These are phyloP conservation scores for Phytophthora chlamydospora DNA, from an alignment of 352 stramenopile genomes.

Conservation along the genomic window DNA sequence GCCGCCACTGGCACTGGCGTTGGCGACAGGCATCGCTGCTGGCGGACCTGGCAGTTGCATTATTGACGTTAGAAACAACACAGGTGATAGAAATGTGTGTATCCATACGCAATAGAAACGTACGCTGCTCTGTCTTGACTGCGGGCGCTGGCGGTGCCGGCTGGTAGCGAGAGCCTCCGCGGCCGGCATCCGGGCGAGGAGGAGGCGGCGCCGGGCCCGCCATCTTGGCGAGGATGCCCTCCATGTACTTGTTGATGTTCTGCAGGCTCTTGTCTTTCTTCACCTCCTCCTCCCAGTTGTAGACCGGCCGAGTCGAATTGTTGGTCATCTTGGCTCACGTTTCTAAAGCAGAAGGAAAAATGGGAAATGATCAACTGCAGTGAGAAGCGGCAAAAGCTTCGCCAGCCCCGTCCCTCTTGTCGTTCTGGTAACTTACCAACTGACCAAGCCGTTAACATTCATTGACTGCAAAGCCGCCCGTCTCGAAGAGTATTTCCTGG, in stretches of 20 bases:
- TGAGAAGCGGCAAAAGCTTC: no score
- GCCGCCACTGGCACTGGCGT: not conserved
- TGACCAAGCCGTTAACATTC: no score
- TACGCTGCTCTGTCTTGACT: constrained; percentile 29
- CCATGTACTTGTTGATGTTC: constrained; percentile 30
- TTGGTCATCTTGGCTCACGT: no score
- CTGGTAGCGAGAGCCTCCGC: constrained; percentile 24
- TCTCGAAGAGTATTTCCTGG: no score
- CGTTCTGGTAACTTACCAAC: no score
- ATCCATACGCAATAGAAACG: constrained; percentile 13
- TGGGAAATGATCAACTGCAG: no score
- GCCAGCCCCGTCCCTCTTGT: no score
- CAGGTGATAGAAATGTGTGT: not conserved
- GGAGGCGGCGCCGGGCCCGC: constrained; percentile 6
- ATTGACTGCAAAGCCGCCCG: no score
- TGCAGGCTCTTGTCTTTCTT: constrained; percentile 33
- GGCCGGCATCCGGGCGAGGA: not conserved
- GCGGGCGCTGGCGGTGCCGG: constrained; percentile 7
- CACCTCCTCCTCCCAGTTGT: constrained; percentile 41
- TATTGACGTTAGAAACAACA: not conserved
- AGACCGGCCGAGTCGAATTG: no score
- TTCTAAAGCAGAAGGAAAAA: no score
- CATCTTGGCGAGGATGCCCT: constrained; percentile 30
- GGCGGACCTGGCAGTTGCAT: not conserved
- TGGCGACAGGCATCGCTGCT: not conserved